A percentile compares a stretch with the other conserved stretches of the same genome.
Evolutionary conservation across 257 asterid species (phyloP).

Genomic region (Rauvolfia tetraphylla): DNA sequence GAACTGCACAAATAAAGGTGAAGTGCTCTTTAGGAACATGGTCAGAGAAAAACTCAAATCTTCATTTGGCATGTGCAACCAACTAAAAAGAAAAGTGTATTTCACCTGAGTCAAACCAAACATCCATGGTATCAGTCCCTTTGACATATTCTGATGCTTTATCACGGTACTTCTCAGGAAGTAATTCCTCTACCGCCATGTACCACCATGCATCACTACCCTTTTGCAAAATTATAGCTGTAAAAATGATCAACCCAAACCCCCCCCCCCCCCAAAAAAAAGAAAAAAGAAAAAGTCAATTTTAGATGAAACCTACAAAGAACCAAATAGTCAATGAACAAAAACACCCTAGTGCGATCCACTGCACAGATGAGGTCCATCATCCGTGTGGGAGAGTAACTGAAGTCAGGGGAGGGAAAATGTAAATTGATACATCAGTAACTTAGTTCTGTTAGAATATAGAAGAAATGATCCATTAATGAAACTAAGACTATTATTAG

Average conservation of each 20-base stretch:
- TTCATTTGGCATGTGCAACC: slow-evolving; percentile 1
- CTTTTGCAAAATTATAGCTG: slow-evolving; percentile 88
- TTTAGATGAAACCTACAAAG: background rate
- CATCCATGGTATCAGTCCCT: slow-evolving; percentile 98
- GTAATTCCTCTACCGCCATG: slow-evolving; percentile 88
- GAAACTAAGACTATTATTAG: background rate
- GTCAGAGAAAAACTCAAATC: background rate
- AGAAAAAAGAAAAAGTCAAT: background rate
- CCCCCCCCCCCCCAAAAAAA: background rate
- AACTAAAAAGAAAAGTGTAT: background rate
- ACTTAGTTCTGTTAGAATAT: background rate
- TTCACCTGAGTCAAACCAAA: slow-evolving; percentile 98
- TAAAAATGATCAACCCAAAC: slow-evolving; percentile 11
- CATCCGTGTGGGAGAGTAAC: background rate
- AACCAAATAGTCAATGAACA: background rate
- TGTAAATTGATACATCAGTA: background rate
- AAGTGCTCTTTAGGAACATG: no score
- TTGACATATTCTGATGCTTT: slow-evolving; percentile 71
- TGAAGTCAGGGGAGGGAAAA: background rate
- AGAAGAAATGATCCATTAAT: background rate
- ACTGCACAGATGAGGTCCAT: background rate
- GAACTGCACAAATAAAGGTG: no score
- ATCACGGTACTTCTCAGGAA: slow-evolving; percentile 74
- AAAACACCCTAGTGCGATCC: background rate
- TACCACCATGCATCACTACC: slow-evolving; percentile 99